Evolutionary conservation across 2,329 filamentous ascomycete species (phyloP), one percentile per base, ranked within the genome.

Genomic region (Monosporascus sp.): DNA sequence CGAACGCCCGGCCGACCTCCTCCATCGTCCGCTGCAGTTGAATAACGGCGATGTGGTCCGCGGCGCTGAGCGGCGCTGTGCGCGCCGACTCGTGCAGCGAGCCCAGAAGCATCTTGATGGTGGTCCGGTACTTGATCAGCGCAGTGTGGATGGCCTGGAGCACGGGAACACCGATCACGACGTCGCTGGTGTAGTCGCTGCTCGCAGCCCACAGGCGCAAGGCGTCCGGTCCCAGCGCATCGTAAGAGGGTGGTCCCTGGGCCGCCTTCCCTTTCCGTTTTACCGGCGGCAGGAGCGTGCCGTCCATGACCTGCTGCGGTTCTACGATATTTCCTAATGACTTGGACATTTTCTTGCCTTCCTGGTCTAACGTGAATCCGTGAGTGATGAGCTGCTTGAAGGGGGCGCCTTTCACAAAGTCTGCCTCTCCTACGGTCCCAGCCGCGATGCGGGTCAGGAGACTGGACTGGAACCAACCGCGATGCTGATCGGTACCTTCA

Each of bases 281-380:
- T 38, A 86, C 66, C 0, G 86, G 84, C 6, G 88, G 88, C 15
- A 95, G 72, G 11, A 96, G 76, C 3, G 85, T 84, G 7, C 93
- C 93, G 50, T 90, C 83, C 77, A 97, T 94, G 60, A 99, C 91
- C 57, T 96, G 79, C 7, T 82, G 76, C 0, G 93, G 92, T 0
- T 84, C 80, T 52, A 97, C 85, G 28, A 89, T 86, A 65, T 99
- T 99, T 17, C 94, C 94, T 1, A 97, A 74, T 0, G 91, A 97
- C 71, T 99, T 99, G 68, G 92, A 97, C 94, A 99, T 99, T 71
- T 99, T 99, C 67, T 89, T 91, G n/a, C 92, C 92, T 37, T 88
- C 76, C 49, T 87, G 80, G 63, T 99, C 94, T 2, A 99, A 81
- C 0, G 91, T 92, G 68, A 99, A 99, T 1, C 94, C 94, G 67